phyloP scores from a whole-genome alignment of 441 rosid genomes.

The Gossypium lobatum region DNA sequence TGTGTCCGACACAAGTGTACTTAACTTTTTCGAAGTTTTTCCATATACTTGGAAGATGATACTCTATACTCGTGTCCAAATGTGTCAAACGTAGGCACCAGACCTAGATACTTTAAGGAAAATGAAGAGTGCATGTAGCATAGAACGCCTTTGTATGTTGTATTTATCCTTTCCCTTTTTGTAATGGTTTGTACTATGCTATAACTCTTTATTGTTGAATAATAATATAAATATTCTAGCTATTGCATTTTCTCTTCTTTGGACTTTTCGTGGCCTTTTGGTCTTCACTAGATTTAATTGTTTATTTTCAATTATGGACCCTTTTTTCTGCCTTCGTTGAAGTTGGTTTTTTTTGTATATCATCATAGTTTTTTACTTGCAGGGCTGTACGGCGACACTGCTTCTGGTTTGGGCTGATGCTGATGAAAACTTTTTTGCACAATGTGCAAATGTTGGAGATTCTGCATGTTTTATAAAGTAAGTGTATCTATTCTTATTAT shows the following conservation, averaged over 20 bases:
- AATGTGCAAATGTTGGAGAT: conserved; percentile 96
- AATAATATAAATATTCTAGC: not conserved
- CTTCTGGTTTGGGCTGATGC: conserved; percentile 78
- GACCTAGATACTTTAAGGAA: not conserved
- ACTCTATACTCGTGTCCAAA: not conserved
- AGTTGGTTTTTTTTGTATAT: not conserved
- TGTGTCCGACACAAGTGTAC: not conserved
- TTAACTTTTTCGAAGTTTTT: not conserved
- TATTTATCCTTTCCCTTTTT: not conserved
- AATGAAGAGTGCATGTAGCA: not conserved
- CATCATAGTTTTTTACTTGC: conserved; percentile 20
- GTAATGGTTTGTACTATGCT: not conserved
- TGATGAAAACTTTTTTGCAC: conserved; percentile 55
- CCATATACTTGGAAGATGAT: not conserved
- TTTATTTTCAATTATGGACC: not conserved
- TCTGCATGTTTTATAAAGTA: conserved; percentile 85
- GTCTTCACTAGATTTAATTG: not conserved
- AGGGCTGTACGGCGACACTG: conserved; percentile 96
- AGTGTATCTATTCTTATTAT: conserved; percentile 28
- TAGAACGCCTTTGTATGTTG: not conserved
- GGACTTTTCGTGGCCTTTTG: not conserved
- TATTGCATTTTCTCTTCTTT: not conserved
- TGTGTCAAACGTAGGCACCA: not conserved
- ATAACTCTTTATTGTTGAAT: conserved; percentile 1
- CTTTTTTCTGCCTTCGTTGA: not conserved